These are phyloP conservation scores for Podosphaera aphanis DNA, from an alignment of 2,329 filamentous ascomycete genomes.

Conservation along the genomic window DNA sequence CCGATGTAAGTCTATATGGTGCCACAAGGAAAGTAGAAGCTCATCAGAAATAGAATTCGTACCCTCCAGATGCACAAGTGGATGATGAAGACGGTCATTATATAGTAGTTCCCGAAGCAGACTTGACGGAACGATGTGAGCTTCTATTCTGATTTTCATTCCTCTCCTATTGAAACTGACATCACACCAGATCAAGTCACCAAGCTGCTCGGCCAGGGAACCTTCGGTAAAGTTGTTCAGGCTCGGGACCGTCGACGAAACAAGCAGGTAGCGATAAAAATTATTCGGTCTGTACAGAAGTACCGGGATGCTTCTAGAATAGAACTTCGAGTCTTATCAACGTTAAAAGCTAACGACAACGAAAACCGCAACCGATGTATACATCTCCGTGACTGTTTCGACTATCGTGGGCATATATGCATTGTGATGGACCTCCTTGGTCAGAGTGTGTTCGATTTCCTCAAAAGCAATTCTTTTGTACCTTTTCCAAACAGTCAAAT, in stretches of 20 bases:
- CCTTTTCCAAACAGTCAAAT: slow-evolving; percentile 98
- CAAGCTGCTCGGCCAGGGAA: slow-evolving; percentile 81
- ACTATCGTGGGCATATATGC: slow-evolving; percentile 92
- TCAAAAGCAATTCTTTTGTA: slow-evolving; percentile 86
- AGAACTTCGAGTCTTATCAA: slow-evolving; percentile 78
- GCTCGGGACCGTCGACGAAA: slow-evolving; percentile 57
- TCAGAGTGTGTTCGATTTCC: slow-evolving; percentile 93
- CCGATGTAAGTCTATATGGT: slow-evolving; percentile 29
- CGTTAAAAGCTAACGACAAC: slow-evolving; percentile 72
- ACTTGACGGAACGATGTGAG: slow-evolving; percentile 76
- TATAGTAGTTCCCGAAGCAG: slow-evolving; percentile 68
- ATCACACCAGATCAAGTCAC: slow-evolving; percentile 50
- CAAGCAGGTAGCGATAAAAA: slow-evolving; percentile 78
- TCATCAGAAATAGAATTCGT: slow-evolving; percentile 15
- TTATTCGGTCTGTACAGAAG: slow-evolving; percentile 94
- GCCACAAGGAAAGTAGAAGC: not conserved
- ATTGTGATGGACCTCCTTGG: slow-evolving; percentile 56
- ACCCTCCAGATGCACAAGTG: slow-evolving; percentile 43
- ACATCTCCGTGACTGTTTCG: slow-evolving; percentile 87
- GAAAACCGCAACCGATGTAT: slow-evolving; percentile 92
- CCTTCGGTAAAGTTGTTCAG: slow-evolving; percentile 94
- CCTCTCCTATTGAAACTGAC: slow-evolving; percentile 9
- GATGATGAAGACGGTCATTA: slow-evolving; percentile 97
- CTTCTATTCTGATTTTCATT: slow-evolving; percentile 9
- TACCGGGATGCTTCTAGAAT: slow-evolving; percentile 92